Percentiles rank a stretch among this genome's conserved stretches.
phyloP scores from a whole-genome alignment of 2,329 filamentous ascomycete genomes.

The Tolypocladium nubicola region DNA sequence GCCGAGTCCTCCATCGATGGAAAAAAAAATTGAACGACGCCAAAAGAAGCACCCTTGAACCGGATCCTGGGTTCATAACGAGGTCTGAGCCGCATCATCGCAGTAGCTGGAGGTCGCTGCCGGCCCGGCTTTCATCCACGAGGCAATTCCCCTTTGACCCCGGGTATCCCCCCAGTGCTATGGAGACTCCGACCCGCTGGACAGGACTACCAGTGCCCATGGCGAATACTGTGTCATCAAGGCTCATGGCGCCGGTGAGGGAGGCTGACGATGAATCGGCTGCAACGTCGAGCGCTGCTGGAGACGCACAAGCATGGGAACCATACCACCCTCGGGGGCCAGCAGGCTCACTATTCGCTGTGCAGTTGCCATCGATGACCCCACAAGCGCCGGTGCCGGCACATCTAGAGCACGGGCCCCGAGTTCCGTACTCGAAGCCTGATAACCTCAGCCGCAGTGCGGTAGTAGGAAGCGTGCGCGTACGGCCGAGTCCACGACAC shows the following conservation, averaged over 20 bases:
- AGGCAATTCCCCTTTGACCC: conserved; percentile 11
- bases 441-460: neutral
- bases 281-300: conserved; percentile 4
- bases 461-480: neutral
- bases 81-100: conserved; percentile 8
- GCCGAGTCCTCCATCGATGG: conserved; percentile 20
- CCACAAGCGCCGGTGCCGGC: conserved; percentile 10
- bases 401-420: conserved; percentile 2
- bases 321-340: neutral
- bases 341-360: neutral
- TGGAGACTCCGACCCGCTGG: conserved; percentile 36
- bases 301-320: neutral
- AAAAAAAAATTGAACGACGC: conserved; percentile 10
- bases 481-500: neutral
- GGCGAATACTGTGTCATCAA: conserved; percentile 16
- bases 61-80: conserved; percentile 1
- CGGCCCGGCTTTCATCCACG: conserved; percentile 12
- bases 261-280: conserved; percentile 17
- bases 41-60: conserved; percentile 4
- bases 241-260: conserved; percentile 18
- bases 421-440: neutral
- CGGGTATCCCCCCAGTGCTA: conserved; percentile 9
- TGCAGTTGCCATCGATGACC: conserved; percentile 9
- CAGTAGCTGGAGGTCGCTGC: conserved; percentile 14
- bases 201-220: conserved; percentile 29